A percentile compares a stretch with the other conserved stretches of the same genome.
Evolutionary conservation across 2,329 filamentous ascomycete genomes (phyloP).

Genomic region (Xylogone sp.): DNA sequence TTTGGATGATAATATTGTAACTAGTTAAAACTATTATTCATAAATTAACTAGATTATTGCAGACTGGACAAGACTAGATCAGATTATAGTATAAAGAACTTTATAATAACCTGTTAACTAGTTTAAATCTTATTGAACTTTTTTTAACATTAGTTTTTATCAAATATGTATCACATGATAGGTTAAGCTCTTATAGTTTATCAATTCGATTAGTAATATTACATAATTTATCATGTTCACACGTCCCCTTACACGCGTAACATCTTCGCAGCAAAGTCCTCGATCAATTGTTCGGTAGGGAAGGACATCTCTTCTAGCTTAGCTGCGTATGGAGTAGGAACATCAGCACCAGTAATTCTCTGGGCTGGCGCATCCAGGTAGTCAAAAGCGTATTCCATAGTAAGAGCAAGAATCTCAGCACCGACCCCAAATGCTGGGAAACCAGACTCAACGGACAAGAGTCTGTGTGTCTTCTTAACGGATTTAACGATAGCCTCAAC

Average conservation of each 20-base stretch:
- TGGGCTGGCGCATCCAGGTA: slow-evolving; percentile 93
- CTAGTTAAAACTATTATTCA: no score
- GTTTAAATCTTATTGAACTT: no score
- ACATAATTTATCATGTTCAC: no score
- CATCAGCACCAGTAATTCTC: slow-evolving; percentile 93
- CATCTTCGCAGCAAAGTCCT: slow-evolving; percentile 84
- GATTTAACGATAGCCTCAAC: slow-evolving; percentile 94
- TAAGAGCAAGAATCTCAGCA: slow-evolving; percentile 87
- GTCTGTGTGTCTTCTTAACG: slow-evolving; percentile 95
- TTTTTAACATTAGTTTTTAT: no score
- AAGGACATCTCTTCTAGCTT: slow-evolving; percentile 94
- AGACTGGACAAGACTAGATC: no score
- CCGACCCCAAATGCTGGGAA: slow-evolving; percentile 94
- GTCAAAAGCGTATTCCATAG: slow-evolving; percentile 98
- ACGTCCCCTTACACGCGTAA: slow-evolving; percentile 62
- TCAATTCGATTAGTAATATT: no score
- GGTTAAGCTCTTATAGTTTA: no score
- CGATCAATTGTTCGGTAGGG: slow-evolving; percentile 85
- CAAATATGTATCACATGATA: no score
- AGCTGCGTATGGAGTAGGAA: slow-evolving; percentile 91
- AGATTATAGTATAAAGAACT: no score
- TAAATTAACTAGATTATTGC: no score
- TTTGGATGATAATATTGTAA: no score
- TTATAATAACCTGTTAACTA: no score
- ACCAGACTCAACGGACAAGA: slow-evolving; percentile 90